Percentiles rank a stretch among this genome's conserved stretches.
phyloP scores from a whole-genome alignment of 495 filamentous ascomycete genomes.

The Penicillium pulvis region DNA sequence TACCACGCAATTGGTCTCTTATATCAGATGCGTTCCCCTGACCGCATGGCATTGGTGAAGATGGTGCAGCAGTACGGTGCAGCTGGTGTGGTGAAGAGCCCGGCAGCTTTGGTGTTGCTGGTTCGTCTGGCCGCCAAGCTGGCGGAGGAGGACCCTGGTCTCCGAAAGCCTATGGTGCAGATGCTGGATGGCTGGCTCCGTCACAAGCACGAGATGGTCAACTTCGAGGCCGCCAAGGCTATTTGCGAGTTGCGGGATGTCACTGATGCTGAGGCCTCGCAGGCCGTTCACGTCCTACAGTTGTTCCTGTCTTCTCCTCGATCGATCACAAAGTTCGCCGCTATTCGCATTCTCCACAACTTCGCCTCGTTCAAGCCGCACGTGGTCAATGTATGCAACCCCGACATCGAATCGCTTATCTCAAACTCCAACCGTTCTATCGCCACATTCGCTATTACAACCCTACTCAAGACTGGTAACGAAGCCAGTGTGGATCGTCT shows the following conservation, averaged over 20 bases:
- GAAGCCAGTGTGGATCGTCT: conserved; percentile 94
- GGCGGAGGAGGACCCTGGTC: conserved; percentile 85
- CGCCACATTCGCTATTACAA: conserved; percentile 97
- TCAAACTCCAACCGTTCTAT: conserved; percentile 97
- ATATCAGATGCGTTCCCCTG: conserved; percentile 96
- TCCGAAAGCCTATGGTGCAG: conserved; percentile 93
- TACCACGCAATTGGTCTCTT: conserved; percentile 98
- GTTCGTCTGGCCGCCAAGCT: conserved; percentile 93
- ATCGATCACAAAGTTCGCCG: conserved; percentile 96
- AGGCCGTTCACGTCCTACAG: conserved; percentile 93
- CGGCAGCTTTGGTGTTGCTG: conserved; percentile 86
- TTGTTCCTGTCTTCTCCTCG: conserved; percentile 96
- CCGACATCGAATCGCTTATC: conserved; percentile 93
- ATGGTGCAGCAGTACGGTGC: conserved; percentile 98
- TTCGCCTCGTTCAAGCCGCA: conserved; percentile 95
- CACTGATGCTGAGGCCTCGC: conserved; percentile 85
- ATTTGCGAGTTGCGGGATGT: conserved; percentile 94
- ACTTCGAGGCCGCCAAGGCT: conserved; percentile 97
- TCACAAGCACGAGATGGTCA: conserved; percentile 99
- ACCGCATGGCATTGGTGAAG: conserved; percentile 98
- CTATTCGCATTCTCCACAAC: conserved; percentile 93
- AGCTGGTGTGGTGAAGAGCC: conserved; percentile 90
- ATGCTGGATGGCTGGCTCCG: conserved; percentile 94
- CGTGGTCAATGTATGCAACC: conserved; percentile 90
- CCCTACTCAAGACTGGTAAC: conserved; percentile 95